A percentile compares a stretch with the other conserved stretches of the same genome.
Conservation (phyloP, 257 asterid species). For the Nicotiana knightiana region DNA sequence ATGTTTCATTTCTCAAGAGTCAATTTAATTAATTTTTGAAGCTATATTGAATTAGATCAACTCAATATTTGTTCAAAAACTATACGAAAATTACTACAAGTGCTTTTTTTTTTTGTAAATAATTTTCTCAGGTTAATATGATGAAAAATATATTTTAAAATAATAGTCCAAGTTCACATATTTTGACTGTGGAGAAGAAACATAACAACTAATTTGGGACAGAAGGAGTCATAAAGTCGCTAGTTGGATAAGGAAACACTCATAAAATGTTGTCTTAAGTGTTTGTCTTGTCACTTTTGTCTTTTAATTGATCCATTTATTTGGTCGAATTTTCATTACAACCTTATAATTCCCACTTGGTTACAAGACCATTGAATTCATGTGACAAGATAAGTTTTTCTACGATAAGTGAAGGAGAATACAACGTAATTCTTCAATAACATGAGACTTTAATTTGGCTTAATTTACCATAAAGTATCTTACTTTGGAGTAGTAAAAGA, state of each 20-base stretch:
- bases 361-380: neutral
- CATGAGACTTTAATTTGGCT: neutral
- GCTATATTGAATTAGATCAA: no score
- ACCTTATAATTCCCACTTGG: neutral
- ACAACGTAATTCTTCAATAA: no score
- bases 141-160: no score
- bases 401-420: neutral
- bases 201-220: no score
- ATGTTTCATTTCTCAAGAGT: no score
- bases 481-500: neutral
- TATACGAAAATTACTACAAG: no score
- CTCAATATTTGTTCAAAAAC: no score
- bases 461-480: neutral
- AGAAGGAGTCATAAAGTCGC: neutral
- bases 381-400: neutral
- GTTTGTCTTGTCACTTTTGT: slow-evolving; percentile 3
- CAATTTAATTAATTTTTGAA: no score
- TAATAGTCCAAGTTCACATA: no score
- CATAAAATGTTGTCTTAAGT: neutral
- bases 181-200: no score
- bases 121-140: no score
- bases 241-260: neutral
- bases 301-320: neutral
- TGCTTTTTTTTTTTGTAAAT: no score
- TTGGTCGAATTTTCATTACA: neutral